Base-by-base conservation (phyloP, 495 filamentous ascomycete species). In the Symbiotaphrina buchneri region DNA sequence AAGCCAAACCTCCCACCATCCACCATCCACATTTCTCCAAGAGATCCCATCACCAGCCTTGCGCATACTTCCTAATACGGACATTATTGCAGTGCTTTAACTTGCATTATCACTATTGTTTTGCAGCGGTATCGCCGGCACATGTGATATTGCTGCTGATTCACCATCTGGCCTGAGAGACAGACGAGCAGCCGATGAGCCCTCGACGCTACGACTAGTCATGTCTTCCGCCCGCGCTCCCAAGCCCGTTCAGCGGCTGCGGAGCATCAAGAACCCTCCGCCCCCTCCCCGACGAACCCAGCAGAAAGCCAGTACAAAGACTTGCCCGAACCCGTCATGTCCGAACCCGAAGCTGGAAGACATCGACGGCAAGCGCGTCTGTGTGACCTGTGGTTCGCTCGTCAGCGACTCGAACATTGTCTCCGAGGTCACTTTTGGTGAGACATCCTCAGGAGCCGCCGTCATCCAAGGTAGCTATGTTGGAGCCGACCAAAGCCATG, bases 391-490 rank as follows among this genome's bases (percentile, higher is more conserved):
- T 55, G 84, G 84, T 59, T 68, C 66, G 17, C 67, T 85, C 34
- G 62, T 83, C 38, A 67, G 74, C 36, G 71, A 84, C 41, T 66
- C 68, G 37, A 78, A 90, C 39, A 91, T 95, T 33, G 82, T 94
- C 32, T 65, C 80, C 14, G 87, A 97, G 44, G 64, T 95, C 31
- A 70, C 68, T 4, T 97, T 94, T 42, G 82, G 82, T 30, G 82
- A 94, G 51, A 71, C 62, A 23, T 60, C 72, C 0, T 65, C 64
- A 16, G 87, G 87, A 41, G 84, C 80, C 30, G 82, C 85, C 19
- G 63, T 84, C n/a, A 76, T 92, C 6, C 81, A 93, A 45, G 87
- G 87, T 40, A 77, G 67, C 30, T 84, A 70, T 54, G 65, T 97
- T 30, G 77, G 71, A 23, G 79, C 79, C 36, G 74, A 77, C 47